Base-by-base conservation (phyloP, 1,284 basidiomycete species). In the Pascua sp. region DNA sequence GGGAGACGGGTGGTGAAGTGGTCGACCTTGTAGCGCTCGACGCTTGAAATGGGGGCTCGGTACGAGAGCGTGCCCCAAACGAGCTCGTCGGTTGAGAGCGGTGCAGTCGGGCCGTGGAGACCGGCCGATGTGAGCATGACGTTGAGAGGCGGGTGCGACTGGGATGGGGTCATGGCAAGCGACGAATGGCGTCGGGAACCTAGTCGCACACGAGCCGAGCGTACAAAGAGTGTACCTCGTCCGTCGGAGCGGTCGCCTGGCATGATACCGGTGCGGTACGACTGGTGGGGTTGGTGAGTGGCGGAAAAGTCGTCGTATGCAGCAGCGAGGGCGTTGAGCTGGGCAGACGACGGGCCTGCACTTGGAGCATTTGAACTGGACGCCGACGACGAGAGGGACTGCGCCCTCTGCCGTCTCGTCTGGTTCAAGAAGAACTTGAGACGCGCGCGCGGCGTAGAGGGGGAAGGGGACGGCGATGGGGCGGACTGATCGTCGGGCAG, bases 1-100 rank as follows among this genome's bases (percentile, higher is more conserved):
- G 91, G 90, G 8, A 93, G 80, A 52, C 81, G 71, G 42, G 83
- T 81, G 63, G 64, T 63, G 49, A 78, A 77, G 15, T 57, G 43
- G 50, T 66, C 60, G 9, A 44, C 45, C 32, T 56, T 59, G 8
- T 42, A 43, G 2, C 37, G 47, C 17, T 49, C 40, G 13, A 41
- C n/a, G 8, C 40, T 40, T 3, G 53, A 12, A 5, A 49, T 16
- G 2, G 49, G 53, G 1, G 57, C 57, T 37, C 61, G 57, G 52
- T 62, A 62, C 32, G 46, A 49, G 13, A 62, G 55, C 2, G 61
- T 62, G 44, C 61, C 61, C 61, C 61, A 62, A n/a, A 62, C 61
- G 18, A 62, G 51, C 52, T 62, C 57, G 52, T 59, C 61, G 0
- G 57, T 51, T 7, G 45, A 38, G 8, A 53, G 42, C 2, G 59